Conservation (phyloP, 75 land plant species). For the Chamaecyparis obtusa region DNA sequence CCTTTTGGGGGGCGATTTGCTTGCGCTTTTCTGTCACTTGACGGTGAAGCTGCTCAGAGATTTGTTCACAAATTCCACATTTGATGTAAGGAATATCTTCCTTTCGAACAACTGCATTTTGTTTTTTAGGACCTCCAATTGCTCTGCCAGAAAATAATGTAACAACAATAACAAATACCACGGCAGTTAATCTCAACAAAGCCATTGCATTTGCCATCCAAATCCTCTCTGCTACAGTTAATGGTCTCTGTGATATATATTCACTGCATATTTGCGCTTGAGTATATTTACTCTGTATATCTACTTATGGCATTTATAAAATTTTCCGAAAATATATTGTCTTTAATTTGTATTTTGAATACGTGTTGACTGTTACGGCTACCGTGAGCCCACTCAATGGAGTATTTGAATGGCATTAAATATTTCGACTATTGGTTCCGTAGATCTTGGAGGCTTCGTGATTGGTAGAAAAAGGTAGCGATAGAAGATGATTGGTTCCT, state of each 20-base stretch:
- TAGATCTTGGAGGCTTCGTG: background rate
- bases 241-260: background rate
- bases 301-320: background rate
- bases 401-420: background rate
- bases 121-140: constrained; percentile 24
- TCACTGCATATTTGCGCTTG: background rate
- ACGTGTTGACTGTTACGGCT: background rate
- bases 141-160: background rate
- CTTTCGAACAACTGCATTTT: constrained; percentile 46
- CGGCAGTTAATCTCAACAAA: background rate
- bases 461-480: background rate
- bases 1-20: constrained; percentile 80
- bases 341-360: background rate
- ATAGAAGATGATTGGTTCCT: background rate
- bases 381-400: background rate
- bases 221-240: background rate
- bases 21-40: constrained; percentile 64
- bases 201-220: background rate
- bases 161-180: background rate
- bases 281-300: background rate
- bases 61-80: constrained; percentile 80
- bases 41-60: constrained; percentile 59
- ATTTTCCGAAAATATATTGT: no score
- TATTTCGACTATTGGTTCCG: no score
- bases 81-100: constrained; percentile 87